Conservation (phyloP, 306 rosid genomes). For the Malus sylvestris region DNA sequence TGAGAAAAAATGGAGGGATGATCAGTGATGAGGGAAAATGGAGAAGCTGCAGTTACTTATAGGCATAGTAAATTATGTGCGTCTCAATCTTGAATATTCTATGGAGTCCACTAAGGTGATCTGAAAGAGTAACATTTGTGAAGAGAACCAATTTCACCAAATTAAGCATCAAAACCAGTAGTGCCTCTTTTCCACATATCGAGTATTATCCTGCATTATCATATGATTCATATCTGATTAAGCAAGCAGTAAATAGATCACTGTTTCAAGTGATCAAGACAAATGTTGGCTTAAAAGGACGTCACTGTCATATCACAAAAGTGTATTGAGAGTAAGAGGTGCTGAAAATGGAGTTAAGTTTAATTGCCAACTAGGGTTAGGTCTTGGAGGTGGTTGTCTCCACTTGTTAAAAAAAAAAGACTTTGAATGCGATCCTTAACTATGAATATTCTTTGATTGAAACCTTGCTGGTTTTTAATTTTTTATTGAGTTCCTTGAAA, state of each 20-base stretch:
- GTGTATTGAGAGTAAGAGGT: not conserved
- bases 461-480: no score
- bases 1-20: not conserved
- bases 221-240: constrained; percentile 4
- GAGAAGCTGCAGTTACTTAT: constrained; percentile 1
- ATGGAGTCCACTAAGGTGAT: not conserved
- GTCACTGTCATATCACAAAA: not conserved
- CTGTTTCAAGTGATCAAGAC: not conserved
- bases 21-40: not conserved
- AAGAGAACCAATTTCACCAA: not conserved
- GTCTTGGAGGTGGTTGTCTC: no score
- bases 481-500: no score
- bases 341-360: not conserved
- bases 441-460: no score
- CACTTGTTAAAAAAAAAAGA: no score
- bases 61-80: not conserved
- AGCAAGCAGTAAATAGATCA: not conserved
- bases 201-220: not conserved
- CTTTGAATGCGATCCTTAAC: no score
- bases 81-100: not conserved
- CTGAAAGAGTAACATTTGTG: not conserved
- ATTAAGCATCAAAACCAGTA: not conserved
- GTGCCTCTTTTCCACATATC: not conserved
- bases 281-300: not conserved
- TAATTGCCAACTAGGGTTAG: no score